These are phyloP conservation scores for Trypanosoma scelopori DNA, from an alignment of 208 protist species.

Conservation along the genomic window DNA sequence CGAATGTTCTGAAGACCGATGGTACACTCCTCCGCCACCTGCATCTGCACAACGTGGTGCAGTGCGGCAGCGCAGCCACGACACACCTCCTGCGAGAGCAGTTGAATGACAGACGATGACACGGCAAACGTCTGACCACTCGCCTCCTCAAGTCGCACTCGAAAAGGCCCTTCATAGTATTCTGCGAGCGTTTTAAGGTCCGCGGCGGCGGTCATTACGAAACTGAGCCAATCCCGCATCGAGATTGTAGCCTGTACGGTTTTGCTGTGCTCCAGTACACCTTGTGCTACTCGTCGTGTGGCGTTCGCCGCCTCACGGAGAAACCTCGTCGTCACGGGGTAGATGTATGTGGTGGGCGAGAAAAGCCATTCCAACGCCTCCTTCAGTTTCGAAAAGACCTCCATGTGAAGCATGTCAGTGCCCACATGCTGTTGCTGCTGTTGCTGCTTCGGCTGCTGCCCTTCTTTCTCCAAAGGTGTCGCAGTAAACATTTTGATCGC, in stretches of 20 bases:
- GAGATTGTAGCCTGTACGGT: slow-evolving; percentile 1
- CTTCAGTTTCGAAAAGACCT: slow-evolving; percentile 29
- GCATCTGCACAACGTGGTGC: slow-evolving; percentile 26
- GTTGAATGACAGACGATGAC: slow-evolving; percentile 12
- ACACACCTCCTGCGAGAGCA: slow-evolving; percentile 21
- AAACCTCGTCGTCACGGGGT: slow-evolving; percentile 39
- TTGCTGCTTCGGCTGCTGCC: background rate
- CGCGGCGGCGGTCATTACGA: slow-evolving; percentile 2
- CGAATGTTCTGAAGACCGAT: slow-evolving; percentile 69
- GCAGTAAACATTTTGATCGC: slow-evolving; percentile 1
- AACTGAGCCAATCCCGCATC: slow-evolving; percentile 21
- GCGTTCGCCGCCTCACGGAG: slow-evolving; percentile 27
- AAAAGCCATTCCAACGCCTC: slow-evolving; percentile 39
- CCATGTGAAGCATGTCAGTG: slow-evolving; percentile 17
- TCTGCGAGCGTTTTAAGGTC: slow-evolving; percentile 21
- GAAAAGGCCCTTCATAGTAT: slow-evolving; percentile 24
- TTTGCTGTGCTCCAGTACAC: slow-evolving; percentile 9
- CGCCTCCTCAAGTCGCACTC: slow-evolving; percentile 5
- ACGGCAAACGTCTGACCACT: slow-evolving; percentile 10
- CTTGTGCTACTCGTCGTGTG: slow-evolving; percentile 5
- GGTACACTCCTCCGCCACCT: slow-evolving; percentile 39
- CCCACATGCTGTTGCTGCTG: background rate
- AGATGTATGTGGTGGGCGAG: slow-evolving; percentile 44
- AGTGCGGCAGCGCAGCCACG: slow-evolving; percentile 26
- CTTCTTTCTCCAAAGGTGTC: slow-evolving; percentile 7